Base-by-base conservation (phyloP, 306 rosid genomes). In the Sophora flavescens region DNA sequence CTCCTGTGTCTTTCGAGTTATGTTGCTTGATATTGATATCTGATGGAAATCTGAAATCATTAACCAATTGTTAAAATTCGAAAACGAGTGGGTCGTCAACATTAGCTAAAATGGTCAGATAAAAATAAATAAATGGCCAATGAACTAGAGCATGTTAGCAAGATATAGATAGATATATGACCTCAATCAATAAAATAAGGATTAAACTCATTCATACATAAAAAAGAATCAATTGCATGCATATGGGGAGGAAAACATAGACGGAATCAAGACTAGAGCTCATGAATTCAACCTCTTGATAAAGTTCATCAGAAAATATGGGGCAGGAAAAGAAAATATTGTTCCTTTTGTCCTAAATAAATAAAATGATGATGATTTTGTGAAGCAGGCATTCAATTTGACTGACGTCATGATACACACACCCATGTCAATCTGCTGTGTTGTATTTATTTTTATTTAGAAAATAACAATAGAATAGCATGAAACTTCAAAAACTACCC, bases 1-100 rank as follows among this genome's bases (percentile, higher is more conserved):
- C 97, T 60, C 90, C 97, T 44, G 79, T 72, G 42, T 78, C 87
- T 88, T 85, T 93, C 28, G 81, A 50, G 74, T 85, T 91, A 41
- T 71, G 61, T 50, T 79, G 89, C 65, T 86, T 88, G 36, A 86
- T 62, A 77, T 89, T 84, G 36, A 88, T 69, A 76, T 96, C 97
- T 28, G 91, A 62, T 9, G 84, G 22, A 79, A 89, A 96, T 88
- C 99, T 96, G 90, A 79, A 75, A 77, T 64, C 41, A 63, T 60
- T 44, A 45, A 78, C 66, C 50, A 36, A 38, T 3, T 30, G 36
- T 65, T 35, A 78, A 44, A 64, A 70, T 32, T 78, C 53, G 5
- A 60, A 63, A 59, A 28, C 59, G 30, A 32, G 41, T 3, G 5
- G 30, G 32, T 38, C 45, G 57, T 26, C 75, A 53, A 42, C 12